Percentiles rank a stretch among this genome's conserved stretches.
Conservation (phyloP, 23 red algal species). For the Gracilaria vermiculophylla region DNA sequence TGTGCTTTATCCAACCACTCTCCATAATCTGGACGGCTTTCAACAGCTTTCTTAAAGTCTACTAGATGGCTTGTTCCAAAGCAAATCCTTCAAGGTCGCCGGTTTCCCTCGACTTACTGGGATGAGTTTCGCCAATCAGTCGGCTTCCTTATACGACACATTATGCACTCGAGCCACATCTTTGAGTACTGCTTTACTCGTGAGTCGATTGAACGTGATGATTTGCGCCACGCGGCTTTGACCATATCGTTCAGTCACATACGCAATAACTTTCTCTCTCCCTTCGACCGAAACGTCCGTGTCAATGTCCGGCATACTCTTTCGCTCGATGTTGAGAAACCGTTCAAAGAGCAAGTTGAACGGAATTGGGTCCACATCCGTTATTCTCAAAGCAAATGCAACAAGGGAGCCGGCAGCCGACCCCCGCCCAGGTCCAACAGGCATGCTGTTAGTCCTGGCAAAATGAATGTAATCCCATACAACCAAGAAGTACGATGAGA, state of each 20-base stretch:
- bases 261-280: conserved; percentile 84
- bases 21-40: conserved; percentile 21
- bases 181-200: conserved; percentile 85
- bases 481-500: conserved; percentile 93
- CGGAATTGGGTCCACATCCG: conserved; percentile 89
- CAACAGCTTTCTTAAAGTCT: conserved; percentile 53
- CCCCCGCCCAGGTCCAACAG: conserved; percentile 93
- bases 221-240: conserved; percentile 90
- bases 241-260: conserved; percentile 83
- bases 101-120: conserved; percentile 86
- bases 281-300: conserved; percentile 91
- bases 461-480: conserved; percentile 94
- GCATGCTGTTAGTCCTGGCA: conserved; percentile 75
- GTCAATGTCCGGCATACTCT: conserved; percentile 94
- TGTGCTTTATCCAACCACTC: conserved; percentile 75
- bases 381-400: conserved; percentile 92
- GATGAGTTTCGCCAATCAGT: conserved; percentile 84
- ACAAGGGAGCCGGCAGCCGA: conserved; percentile 94
- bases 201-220: conserved; percentile 90
- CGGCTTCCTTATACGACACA: conserved; percentile 75
- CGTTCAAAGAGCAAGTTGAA: conserved; percentile 94
- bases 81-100: conserved; percentile 56
- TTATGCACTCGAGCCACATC: conserved; percentile 89
- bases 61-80: conserved; percentile 50
- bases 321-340: conserved; percentile 93